Evolutionary conservation across 768 basidiomycete species (phyloP).

Genomic region (Hericium erinaceus): DNA sequence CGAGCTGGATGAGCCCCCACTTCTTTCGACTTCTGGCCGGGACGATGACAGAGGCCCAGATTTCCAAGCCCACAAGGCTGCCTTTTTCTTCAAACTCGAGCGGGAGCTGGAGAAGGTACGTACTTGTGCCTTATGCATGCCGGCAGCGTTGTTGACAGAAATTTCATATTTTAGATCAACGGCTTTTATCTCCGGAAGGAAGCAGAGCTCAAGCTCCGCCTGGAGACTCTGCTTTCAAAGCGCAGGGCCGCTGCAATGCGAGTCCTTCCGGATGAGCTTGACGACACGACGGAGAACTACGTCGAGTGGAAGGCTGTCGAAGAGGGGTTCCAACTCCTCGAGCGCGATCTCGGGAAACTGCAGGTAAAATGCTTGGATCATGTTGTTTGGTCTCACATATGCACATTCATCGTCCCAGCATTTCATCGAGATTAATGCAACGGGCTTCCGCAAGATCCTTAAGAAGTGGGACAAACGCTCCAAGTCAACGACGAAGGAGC

Average conservation of each 20-base stretch:
- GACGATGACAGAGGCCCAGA: conserved; percentile 72
- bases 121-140: background rate
- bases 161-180: conserved; percentile 63
- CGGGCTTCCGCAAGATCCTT: conserved; percentile 92
- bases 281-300: conserved; percentile 50
- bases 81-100: conserved; percentile 98
- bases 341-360: conserved; percentile 89
- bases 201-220: conserved; percentile 83
- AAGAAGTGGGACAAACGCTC: conserved; percentile 99
- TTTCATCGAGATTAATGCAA: conserved; percentile 96
- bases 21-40: conserved; percentile 51
- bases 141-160: conserved; percentile 1
- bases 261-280: conserved; percentile 57
- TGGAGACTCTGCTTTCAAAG: conserved; percentile 90
- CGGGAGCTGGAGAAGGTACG: conserved; percentile 92
- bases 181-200: conserved; percentile 97
- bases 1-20: conserved; percentile 39
- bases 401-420: conserved; percentile 39
- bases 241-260: conserved; percentile 74
- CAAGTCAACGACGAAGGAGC: conserved; percentile 90
- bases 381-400: conserved; percentile 6
- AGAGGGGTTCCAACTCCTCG: conserved; percentile 91
- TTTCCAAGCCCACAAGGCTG: conserved; percentile 91
- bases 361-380: conserved; percentile 47
- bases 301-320: conserved; percentile 95